Base-by-base conservation (phyloP, 176 grass and related monocot genomes). In the Oryza officinalis region DNA sequence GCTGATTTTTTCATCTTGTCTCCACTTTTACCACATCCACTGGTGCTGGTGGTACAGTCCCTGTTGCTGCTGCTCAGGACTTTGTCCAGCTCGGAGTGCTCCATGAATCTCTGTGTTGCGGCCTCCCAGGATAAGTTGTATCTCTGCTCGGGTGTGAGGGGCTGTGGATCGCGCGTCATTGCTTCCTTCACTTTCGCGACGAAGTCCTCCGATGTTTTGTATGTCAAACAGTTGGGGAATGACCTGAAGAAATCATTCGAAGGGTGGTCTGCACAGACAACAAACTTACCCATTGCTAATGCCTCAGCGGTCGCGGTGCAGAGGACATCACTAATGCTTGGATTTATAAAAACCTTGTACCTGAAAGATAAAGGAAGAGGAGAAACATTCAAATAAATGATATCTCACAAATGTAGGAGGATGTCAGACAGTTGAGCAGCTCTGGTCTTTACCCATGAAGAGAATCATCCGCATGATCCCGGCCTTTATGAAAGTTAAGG, bases 261-360 rank as follows among this genome's bases (percentile, higher is more conserved):
- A 0, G 91, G 96, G 75, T 99, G 96, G 60, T 94, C 93, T 1
- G 93, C 89, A 23, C 91, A 99, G 28, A 98, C 89, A 14, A 98
- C 96, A 6, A 95, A 95, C 79, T 98, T 99, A 1, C 96, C 96
- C 93, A 94, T 96, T 0, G 93, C 93, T 1, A 96, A 83, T 0
- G 96, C 96, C 86, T 99, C 96, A 0, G 93, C 91, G 0, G 93
- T 99, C 6, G 93, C 93, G 0, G 96, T 96, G 83, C 93, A 96
- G 4, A 96, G 85, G 71, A 92, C 96, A 35, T 94, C 93, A 8
- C 96, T 99, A 27, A 99, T 83, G 46, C 91, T 96, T 54, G 96
- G 93, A 84, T 96, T 99, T 84, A 94, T 87, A 67, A 96, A 99
- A 65, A 99, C 78, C 75, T 99, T 99, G 79, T 99, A 96, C 69